These are phyloP conservation scores for Jatropha curcas DNA, from an alignment of 345 rosid genomes.

Conservation along the genomic window DNA sequence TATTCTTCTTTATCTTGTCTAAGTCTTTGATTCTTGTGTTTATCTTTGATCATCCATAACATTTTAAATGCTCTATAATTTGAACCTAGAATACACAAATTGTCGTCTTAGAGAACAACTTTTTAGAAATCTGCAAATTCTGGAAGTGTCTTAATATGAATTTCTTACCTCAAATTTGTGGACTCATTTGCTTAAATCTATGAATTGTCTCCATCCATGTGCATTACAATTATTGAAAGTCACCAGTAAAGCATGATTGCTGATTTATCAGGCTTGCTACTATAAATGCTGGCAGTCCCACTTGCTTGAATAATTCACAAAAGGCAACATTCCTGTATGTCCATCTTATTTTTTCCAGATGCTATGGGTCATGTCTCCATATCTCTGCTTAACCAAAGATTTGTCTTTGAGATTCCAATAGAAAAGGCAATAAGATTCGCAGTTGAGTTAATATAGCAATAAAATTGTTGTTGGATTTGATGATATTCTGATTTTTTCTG, in stretches of 20 bases:
- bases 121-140: background rate
- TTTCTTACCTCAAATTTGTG: too few relatives aligned
- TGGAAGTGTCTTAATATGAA: too few relatives aligned
- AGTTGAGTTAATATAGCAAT: background rate
- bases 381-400: too few relatives aligned
- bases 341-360: background rate
- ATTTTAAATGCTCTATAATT: background rate
- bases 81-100: background rate
- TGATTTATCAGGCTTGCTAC: background rate
- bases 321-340: too few relatives aligned
- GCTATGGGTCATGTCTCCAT: background rate
- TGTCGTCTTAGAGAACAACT: background rate
- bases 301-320: background rate
- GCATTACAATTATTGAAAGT: background rate
- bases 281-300: background rate
- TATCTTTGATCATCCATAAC: background rate
- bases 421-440: too few relatives aligned
- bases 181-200: too few relatives aligned
- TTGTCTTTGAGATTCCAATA: too few relatives aligned
- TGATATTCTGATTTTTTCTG: background rate
- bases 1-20: background rate
- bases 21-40: background rate
- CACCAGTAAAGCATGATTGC: background rate
- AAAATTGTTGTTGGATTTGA: background rate
- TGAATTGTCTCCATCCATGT: too few relatives aligned